Conservation (phyloP, 2,329 filamentous ascomycete species). For the Paramyrothecium sp. region DNA sequence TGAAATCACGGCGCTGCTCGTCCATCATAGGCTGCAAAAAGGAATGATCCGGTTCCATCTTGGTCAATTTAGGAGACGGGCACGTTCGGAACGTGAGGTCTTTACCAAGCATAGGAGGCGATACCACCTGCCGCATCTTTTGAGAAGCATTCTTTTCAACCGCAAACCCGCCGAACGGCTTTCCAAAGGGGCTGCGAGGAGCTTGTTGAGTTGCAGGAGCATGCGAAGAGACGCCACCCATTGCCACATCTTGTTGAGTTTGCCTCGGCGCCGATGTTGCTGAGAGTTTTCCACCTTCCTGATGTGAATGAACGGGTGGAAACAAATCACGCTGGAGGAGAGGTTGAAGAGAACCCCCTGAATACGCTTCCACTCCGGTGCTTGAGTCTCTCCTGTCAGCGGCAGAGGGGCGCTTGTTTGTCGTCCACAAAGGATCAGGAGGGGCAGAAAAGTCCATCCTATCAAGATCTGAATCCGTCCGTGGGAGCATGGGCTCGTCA, state of each 20-base stretch:
- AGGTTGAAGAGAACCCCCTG: conserved; percentile 23
- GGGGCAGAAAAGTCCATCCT: conserved; percentile 38
- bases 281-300: conserved; percentile 22
- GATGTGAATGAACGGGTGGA: conserved; percentile 15
- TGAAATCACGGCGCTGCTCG: conserved; percentile 52
- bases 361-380: conserved; percentile 17
- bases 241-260: conserved; percentile 16
- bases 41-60: conserved; percentile 75
- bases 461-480: conserved; percentile 40
- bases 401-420: conserved; percentile 22
- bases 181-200: conserved; percentile 40
- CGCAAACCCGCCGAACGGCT: conserved; percentile 42
- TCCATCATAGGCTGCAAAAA: conserved; percentile 47
- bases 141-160: conserved; percentile 35
- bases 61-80: conserved; percentile 78
- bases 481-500: conserved; percentile 26
- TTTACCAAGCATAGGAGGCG: conserved; percentile 84
- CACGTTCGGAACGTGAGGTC: conserved; percentile 81
- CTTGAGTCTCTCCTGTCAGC: conserved; percentile 24
- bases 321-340: conserved; percentile 18
- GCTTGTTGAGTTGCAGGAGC: conserved; percentile 28
- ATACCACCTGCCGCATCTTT: conserved; percentile 51
- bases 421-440: conserved; percentile 40
- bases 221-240: background rate
- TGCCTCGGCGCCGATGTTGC: conserved; percentile 16